Evolutionary conservation across 2,329 filamentous ascomycete species (phyloP), one percentile per base, ranked within the genome.

Genomic region (Epichloe gansuensis): DNA sequence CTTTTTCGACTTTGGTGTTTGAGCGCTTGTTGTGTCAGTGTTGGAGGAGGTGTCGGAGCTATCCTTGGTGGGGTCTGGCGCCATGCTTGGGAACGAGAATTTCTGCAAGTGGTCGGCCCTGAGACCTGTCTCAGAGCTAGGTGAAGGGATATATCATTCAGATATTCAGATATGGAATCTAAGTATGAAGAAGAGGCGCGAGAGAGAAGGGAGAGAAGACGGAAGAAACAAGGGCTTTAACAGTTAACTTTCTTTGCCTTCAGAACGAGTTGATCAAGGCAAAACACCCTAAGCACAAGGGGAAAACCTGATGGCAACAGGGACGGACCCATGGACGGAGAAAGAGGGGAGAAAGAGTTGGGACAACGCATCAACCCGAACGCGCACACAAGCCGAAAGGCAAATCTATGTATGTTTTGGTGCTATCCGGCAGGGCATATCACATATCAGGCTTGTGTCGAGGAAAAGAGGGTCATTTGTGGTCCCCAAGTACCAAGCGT

Each of bases 1-100:
- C 63, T 72, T 72, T 64, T 72, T 72, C 49, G 68, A 66, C 56
- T 61, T 71, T 48, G 61, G 65, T 50, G 58, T 54, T 25, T 67
- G 65, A 37, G 64, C 65, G 52, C 61, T 49, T 17, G 48, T 37
- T 6, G 52, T 52, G 35, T 35, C 41, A 58, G 58, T 62, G 62
- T 46, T 46, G 37, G 46, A 37, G 17, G 60, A 57, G 25, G n/a
- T 41, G 23, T 58, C 58, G 49, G 56, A 59, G 54, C 59, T 65
- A 54, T 62, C 63, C 54, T 59, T 63, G 46, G 56, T 63, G 45
- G 56, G 46, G 51, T 61, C 58, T 21, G 53, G 51, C 50, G 59
- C 57, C 57, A 60, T 60, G 55, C 53, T 52, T 55, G 53, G 52
- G 41, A 53, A 53, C 47, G 54, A 53, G 50, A 50, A 58, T 57